A percentile compares a stretch with the other conserved stretches of the same genome.
Conservation (phyloP, 495 filamentous ascomycete genomes). For the Tuber indicum region DNA sequence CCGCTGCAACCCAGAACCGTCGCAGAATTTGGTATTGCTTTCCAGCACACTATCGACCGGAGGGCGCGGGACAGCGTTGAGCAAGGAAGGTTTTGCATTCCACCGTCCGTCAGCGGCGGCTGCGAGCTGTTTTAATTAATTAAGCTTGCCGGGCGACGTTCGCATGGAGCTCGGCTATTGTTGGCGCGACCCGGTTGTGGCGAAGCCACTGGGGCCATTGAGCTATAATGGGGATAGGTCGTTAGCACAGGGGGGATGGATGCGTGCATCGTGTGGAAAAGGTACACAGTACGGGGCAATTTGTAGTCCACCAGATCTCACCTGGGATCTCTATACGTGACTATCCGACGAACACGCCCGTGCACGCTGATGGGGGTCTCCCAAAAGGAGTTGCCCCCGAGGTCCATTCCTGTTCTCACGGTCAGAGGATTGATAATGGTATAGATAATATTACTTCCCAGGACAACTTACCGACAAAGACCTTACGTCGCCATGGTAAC, state of each 20-base stretch:
- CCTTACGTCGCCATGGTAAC: too few species aligned
- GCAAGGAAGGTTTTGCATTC: slow-evolving; percentile 60
- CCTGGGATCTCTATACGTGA: slow-evolving; percentile 48
- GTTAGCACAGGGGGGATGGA: neutral
- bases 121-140: slow-evolving; percentile 68
- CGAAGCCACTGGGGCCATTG: slow-evolving; percentile 98
- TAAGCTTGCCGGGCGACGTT: slow-evolving; percentile 62
- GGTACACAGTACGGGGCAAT: slow-evolving; percentile 14
- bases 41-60: slow-evolving; percentile 13
- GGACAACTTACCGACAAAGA: slow-evolving; percentile 52
- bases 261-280: neutral
- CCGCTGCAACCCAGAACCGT: slow-evolving; percentile 13
- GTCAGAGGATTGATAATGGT: slow-evolving; percentile 5
- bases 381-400: slow-evolving; percentile 89
- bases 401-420: slow-evolving; percentile 62
- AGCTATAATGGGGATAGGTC: slow-evolving; percentile 43
- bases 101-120: slow-evolving; percentile 77
- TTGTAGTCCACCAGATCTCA: slow-evolving; percentile 34
- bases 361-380: slow-evolving; percentile 68
- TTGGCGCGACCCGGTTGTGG: slow-evolving; percentile 67
- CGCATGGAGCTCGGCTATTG: slow-evolving; percentile 63
- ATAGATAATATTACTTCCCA: neutral
- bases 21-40: slow-evolving; percentile 19
- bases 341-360: slow-evolving; percentile 56
- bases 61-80: slow-evolving; percentile 39